Conservation (phyloP, 2,329 filamentous ascomycete species). For the Trichoderma citrinoviride region DNA sequence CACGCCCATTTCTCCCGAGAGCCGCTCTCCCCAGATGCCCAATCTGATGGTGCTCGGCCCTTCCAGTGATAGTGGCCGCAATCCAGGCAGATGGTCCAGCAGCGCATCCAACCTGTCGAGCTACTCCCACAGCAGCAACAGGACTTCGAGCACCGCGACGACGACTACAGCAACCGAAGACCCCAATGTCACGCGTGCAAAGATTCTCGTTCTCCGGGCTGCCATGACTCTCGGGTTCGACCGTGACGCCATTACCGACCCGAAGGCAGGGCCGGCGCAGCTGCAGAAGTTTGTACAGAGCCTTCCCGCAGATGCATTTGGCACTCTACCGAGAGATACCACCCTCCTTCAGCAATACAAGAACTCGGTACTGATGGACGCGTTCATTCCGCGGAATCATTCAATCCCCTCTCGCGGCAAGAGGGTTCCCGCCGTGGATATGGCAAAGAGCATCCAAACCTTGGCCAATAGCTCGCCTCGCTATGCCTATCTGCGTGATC, state of each 20-base stretch:
- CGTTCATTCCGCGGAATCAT: constrained; percentile 47
- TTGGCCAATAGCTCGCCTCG: constrained; percentile 66
- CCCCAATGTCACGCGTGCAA: constrained; percentile 71
- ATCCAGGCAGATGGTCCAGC: constrained; percentile 78
- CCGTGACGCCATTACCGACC: constrained; percentile 51
- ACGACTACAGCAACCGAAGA: constrained; percentile 69
- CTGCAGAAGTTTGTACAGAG: constrained; percentile 74
- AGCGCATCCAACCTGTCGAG: constrained; percentile 74
- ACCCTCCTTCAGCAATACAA: constrained; percentile 76
- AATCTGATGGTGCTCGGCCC: constrained; percentile 87
- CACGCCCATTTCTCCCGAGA: constrained; percentile 77
- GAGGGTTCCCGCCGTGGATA: constrained; percentile 66
- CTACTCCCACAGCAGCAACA: constrained; percentile 68
- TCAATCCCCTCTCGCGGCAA: constrained; percentile 52
- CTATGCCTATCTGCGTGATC: constrained; percentile 75
- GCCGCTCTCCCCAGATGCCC: constrained; percentile 69
- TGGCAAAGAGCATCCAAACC: constrained; percentile 74
- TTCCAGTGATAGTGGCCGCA: constrained; percentile 53
- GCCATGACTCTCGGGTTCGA: constrained; percentile 81
- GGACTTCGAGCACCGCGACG: constrained; percentile 69
- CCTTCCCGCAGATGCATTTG: constrained; percentile 75
- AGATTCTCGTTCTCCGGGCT: constrained; percentile 76
- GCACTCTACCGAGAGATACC: constrained; percentile 66
- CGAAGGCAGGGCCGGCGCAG: constrained; percentile 48
- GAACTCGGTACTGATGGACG: constrained; percentile 71